Conservation (phyloP, 2,329 filamentous ascomycete species). For the Colletotrichum noveboracense region DNA sequence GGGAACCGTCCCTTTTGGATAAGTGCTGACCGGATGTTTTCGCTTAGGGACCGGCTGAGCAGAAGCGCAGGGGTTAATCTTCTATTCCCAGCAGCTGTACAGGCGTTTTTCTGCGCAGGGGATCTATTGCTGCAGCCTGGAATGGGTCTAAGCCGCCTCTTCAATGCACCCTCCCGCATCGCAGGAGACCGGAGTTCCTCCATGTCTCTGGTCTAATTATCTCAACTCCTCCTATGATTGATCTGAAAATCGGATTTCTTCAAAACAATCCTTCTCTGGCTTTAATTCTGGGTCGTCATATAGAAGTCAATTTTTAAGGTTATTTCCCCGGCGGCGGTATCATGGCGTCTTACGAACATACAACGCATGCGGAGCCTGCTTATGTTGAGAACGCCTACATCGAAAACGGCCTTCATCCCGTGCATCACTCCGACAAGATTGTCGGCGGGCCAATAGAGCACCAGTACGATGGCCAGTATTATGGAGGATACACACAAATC, state of each 20-base stretch:
- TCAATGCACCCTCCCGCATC: background rate
- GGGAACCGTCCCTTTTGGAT: background rate
- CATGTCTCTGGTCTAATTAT: background rate
- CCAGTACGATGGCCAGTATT: background rate
- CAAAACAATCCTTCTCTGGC: background rate
- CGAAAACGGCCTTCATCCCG: background rate
- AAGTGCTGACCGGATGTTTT: background rate
- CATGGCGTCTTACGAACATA: background rate
- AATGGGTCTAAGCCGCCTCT: background rate
- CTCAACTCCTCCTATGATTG: background rate
- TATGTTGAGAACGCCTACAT: background rate
- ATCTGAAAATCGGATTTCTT: background rate
- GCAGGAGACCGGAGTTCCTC: background rate
- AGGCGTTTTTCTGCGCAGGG: background rate
- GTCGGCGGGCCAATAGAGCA: background rate
- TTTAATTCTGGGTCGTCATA: background rate
- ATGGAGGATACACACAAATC: background rate
- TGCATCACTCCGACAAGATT: background rate
- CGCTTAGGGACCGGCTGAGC: background rate
- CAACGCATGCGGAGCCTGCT: background rate
- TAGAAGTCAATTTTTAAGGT: background rate
- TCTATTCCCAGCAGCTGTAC: background rate
- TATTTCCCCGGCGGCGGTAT: background rate
- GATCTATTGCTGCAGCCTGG: background rate
- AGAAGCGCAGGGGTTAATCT: background rate